phyloP scores from a whole-genome alignment of 805 yeast species.

The Pichia insulana region DNA sequence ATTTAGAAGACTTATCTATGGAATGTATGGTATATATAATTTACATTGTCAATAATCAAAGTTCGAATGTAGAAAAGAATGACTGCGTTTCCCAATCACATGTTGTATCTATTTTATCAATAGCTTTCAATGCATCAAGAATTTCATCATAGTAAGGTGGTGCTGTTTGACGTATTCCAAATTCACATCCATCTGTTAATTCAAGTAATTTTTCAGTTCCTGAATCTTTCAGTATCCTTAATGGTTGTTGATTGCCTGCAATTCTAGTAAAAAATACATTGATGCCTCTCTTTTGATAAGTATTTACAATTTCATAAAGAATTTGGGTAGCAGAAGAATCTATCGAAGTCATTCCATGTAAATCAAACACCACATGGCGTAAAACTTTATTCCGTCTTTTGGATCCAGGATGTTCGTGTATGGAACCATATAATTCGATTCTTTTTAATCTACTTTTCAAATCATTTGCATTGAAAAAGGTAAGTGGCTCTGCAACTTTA shows the following conservation, averaged over 20 bases:
- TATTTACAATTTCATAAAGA: slow-evolving; percentile 47
- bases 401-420: slow-evolving; percentile 62
- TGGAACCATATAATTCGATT: slow-evolving; percentile 69
- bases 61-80: slow-evolving; percentile 13
- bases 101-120: slow-evolving; percentile 29
- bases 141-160: slow-evolving; percentile 43
- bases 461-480: slow-evolving; percentile 79
- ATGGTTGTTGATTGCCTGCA: slow-evolving; percentile 37
- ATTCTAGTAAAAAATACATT: slow-evolving; percentile 55
- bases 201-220: slow-evolving; percentile 41
- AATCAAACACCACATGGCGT: slow-evolving; percentile 59
- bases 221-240: slow-evolving; percentile 42
- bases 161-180: slow-evolving; percentile 25
- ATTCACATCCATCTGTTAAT: slow-evolving; percentile 17
- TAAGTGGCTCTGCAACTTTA: slow-evolving; percentile 79
- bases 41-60: slow-evolving; percentile 7
- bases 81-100: slow-evolving; percentile 15
- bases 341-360: slow-evolving; percentile 72
- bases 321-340: slow-evolving; percentile 79
- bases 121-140: slow-evolving; percentile 45
- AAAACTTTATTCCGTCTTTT: slow-evolving; percentile 30
- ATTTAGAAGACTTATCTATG: not conserved
- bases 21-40: not conserved
- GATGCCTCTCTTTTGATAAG: slow-evolving; percentile 47
- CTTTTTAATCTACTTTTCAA: slow-evolving; percentile 57